A percentile compares a stretch with the other conserved stretches of the same genome.
These are phyloP conservation scores for Starmera quercuum DNA, from an alignment of 805 yeast species.

Conservation along the genomic window DNA sequence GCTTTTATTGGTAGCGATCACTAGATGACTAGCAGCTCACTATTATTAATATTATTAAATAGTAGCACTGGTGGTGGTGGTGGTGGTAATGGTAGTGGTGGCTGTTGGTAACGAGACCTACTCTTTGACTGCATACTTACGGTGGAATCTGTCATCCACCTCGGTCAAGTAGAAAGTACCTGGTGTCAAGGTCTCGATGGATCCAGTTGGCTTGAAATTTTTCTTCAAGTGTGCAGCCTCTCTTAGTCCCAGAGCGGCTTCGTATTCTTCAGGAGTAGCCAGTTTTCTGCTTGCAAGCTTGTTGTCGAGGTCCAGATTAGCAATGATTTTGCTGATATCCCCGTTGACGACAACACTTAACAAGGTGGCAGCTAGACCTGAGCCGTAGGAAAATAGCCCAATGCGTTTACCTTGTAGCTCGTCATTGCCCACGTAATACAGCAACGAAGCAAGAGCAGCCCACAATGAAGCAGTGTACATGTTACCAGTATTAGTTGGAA, in stretches of 20 bases:
- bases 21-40: too few relatives aligned
- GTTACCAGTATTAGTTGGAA: constrained; percentile 96
- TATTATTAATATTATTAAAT: too few relatives aligned
- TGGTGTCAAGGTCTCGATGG: constrained; percentile 56
- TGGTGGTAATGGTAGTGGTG: too few relatives aligned
- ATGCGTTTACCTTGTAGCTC: constrained; percentile 75
- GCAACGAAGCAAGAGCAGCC: constrained; percentile 76
- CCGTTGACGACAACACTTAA: constrained; percentile 75
- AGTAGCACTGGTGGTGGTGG: too few relatives aligned
- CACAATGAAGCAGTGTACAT: constrained; percentile 94
- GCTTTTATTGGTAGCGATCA: too few relatives aligned
- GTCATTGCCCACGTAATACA: constrained; percentile 68
- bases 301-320: constrained; percentile 57
- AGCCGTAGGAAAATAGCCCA: constrained; percentile 94
- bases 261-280: constrained; percentile 74
- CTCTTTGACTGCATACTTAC: constrained; percentile 67
- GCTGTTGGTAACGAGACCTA: too few relatives aligned
- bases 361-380: constrained; percentile 92
- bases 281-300: constrained; percentile 58
- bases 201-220: constrained; percentile 71
- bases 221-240: constrained; percentile 85
- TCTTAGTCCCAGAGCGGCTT: constrained; percentile 74
- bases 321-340: constrained; percentile 63
- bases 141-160: constrained; percentile 83
- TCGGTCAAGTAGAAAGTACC: constrained; percentile 82